A percentile compares a stretch with the other conserved stretches of the same genome.
Conservation (phyloP, 331 rosid species). For the Quercus tomentella region DNA sequence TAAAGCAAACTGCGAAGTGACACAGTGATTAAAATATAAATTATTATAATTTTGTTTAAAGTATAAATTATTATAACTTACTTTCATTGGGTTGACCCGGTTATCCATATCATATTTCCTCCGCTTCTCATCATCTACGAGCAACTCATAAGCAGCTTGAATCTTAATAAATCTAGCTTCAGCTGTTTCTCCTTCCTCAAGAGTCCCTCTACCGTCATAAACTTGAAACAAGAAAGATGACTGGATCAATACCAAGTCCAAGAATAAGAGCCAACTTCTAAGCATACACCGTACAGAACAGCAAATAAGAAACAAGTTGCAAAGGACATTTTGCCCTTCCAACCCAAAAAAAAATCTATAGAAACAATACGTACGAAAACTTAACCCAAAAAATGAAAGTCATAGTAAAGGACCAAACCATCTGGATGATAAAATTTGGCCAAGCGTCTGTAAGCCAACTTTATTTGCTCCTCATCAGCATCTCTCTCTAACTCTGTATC, state of each 20-base stretch:
- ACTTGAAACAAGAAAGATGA: constrained; percentile 34
- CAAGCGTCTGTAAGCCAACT: constrained; percentile 80
- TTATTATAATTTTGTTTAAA: constrained; percentile 1
- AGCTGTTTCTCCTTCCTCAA: constrained; percentile 91
- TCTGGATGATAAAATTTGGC: constrained; percentile 97
- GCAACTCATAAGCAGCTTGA: constrained; percentile 96
- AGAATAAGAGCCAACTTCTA: not conserved
- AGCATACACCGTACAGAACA: not conserved
- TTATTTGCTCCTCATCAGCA: constrained; percentile 82
- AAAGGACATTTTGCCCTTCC: not conserved
- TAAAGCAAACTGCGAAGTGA: not conserved
- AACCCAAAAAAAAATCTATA: not conserved
- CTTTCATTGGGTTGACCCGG: constrained; percentile 88
- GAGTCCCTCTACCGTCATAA: constrained; percentile 83
- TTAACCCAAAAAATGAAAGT: not conserved
- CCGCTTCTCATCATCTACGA: constrained; percentile 61
- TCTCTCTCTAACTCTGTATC: constrained; percentile 74
- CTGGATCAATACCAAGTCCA: not conserved
- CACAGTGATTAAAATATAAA: not conserved
- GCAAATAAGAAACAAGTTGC: not conserved
- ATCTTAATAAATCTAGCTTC: constrained; percentile 93
- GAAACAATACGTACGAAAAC: not conserved
- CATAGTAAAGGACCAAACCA: constrained; percentile 56
- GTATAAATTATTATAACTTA: constrained; percentile 26
- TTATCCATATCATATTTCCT: constrained; percentile 75